A percentile compares a stretch with the other conserved stretches of the same genome.
Conservation (phyloP, 306 rosid species). For the Alnus rubra region DNA sequence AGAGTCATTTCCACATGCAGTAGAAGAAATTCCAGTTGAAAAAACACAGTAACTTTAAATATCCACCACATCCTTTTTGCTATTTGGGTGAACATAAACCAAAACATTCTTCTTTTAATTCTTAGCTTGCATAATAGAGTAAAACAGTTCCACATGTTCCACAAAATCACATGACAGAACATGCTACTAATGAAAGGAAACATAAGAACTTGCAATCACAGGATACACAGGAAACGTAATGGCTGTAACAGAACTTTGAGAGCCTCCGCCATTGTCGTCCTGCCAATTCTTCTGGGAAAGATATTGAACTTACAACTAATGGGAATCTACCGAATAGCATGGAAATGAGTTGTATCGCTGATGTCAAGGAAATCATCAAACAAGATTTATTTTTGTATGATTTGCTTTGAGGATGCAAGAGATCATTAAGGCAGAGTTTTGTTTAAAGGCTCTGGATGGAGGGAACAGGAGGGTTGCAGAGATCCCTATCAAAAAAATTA, state of each 20-base stretch:
- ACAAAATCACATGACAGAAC: not conserved
- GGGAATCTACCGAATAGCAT: not conserved
- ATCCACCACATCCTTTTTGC: not conserved
- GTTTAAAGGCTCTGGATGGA: not conserved
- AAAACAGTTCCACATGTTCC: not conserved
- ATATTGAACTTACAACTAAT: not conserved
- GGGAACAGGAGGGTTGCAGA: not conserved
- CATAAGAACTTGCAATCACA: not conserved
- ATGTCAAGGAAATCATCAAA: not conserved
- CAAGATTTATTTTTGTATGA: not conserved
- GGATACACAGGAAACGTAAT: not conserved
- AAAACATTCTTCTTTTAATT: not conserved
- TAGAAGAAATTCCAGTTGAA: not conserved
- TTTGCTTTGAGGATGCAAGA: not conserved
- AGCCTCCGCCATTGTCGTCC: not conserved
- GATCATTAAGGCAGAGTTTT: not conserved
- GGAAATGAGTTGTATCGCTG: not conserved
- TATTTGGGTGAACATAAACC: not conserved
- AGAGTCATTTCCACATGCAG: not conserved
- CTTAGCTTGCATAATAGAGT: not conserved
- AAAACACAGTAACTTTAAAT: not conserved
- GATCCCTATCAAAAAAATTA: not conserved
- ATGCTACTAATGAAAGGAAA: not conserved
- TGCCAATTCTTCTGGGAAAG: not conserved
- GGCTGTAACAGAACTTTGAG: not conserved